Base-by-base conservation (phyloP, 2,329 filamentous ascomycete species). In the Penicillium sp. region DNA sequence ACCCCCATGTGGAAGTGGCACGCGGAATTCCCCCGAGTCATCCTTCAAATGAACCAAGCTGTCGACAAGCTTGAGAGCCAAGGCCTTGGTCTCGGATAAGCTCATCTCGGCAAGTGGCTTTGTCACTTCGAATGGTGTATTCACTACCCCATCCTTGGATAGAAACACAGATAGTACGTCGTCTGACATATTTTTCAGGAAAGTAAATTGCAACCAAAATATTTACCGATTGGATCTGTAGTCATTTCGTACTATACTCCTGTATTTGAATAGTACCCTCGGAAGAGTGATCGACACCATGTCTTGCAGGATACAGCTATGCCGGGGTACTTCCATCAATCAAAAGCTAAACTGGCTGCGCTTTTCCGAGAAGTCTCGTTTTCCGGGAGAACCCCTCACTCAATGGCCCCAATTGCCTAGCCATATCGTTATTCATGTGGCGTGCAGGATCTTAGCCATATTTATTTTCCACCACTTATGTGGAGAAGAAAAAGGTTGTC, bases 241-340 rank as follows among this genome's bases (percentile, higher is more conserved):
- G 24, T 10, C 13, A 18, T 2, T 44, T 23, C 14, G 14, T 40
- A 31, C 34, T 34, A 40, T 39, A 28, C 14, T 28, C 5, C 33
- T 37, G 31, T 45, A 36, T 51, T 51, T 45, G 29, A 39, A 37
- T 29, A 39, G 9, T 8, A 13, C 16, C 21, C 29, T 28, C 49
- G 49, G 42, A 46, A 51, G 46, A 46, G 49, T n/a, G 31, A 37
- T 29, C 49, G 33, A 31, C 5, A 29, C 18, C 14, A 8, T 9
- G 3, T 28, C 9, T 14, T 13, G 14, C 23, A 31, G 23, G 21
- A 14, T 4, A 19, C 8, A 24, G 23, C 18, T 2, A n/a, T n/a
- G n/a, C n/a, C n/a, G n/a, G n/a, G n/a, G n/a, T n/a, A 19, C 14
- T 51, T 51, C 49, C 49, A 51, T 51, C 49, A 51, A 51, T 46